phyloP scores from a whole-genome alignment of 129 eudicot species.

The Heracleum sosnowskyi region DNA sequence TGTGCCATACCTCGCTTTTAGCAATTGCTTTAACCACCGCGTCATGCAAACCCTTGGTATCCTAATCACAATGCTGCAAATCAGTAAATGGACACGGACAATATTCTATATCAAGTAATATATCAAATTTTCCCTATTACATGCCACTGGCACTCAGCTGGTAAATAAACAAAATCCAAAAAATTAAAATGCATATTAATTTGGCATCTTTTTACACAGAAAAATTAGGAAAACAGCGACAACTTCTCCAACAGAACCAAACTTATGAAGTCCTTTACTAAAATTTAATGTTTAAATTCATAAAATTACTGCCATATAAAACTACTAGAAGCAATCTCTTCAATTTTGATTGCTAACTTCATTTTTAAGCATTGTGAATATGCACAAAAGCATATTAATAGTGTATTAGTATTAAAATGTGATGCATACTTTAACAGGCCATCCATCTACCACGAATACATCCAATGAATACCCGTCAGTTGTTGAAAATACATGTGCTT shows the following conservation, averaged over 20 bases:
- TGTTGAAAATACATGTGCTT: constrained; percentile 95
- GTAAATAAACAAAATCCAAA: background rate
- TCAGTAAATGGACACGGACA: constrained; percentile 36
- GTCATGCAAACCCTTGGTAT: constrained; percentile 53
- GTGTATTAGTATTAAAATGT: background rate
- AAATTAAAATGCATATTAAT: background rate
- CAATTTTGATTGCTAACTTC: background rate
- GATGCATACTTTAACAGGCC: constrained; percentile 62
- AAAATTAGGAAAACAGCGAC: background rate
- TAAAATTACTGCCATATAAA: background rate
- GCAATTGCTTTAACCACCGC: constrained; percentile 71
- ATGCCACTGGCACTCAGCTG: constrained; percentile 12
- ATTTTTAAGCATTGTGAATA: background rate
- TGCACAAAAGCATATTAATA: background rate
- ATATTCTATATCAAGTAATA: constrained; percentile 24
- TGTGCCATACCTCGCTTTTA: constrained; percentile 53
- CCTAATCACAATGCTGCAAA: constrained; percentile 59
- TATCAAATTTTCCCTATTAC: constrained; percentile 16
- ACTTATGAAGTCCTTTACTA: background rate
- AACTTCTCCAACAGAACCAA: background rate
- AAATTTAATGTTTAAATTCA: background rate
- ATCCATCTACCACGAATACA: constrained; percentile 94
- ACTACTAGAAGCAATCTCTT: background rate
- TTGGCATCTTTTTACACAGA: background rate
- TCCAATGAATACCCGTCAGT: constrained; percentile 88